Base-by-base conservation (phyloP, 1,139 yeast genomes). In the Candida anutae region DNA sequence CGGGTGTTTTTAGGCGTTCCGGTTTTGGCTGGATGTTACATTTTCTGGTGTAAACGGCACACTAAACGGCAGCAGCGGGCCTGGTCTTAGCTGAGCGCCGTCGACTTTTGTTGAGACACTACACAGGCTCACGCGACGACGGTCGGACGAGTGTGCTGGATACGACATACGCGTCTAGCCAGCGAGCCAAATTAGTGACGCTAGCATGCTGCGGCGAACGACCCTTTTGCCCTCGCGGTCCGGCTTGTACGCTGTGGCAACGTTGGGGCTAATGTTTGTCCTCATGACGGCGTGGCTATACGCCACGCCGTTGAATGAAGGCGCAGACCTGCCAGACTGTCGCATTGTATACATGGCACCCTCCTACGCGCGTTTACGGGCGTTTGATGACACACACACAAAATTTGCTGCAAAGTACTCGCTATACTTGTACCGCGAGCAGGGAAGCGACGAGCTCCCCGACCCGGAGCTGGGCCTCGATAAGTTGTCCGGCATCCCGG, bases 381-480 rank as follows among this genome's bases (percentile, higher is more conserved):
- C 79, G 3, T 82, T 88, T 48, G 93, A 84, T 49, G 64, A 69
- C 17, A 41, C 74, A 4, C 82, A 80, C 47, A 79, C 94, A 3
- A 65, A 72, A 28, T 72, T 77, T 47, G 93, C 95, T 2, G 61
- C 77, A 26, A 85, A 85, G 45, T 88, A 87, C 51, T 77, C 88
- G 13, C 55, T 88, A 5, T 84, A 80, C 43, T 61, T 87, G 6
- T 93, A 90, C 52, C 58, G 90, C 34, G 93, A 81, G 44, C 85
- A 78, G 39, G 77, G 75, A 1, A 63, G 73, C 34, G 98, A 90
- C 49, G 58, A 60, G 2, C 58, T 62, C 28, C 75, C 83, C 22
- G 48, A 53, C 15, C 55, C 58, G 10, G 56, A 58, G 21, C 50
- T 51, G 6, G 55, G 54, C 8, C 46, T 59, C 11, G 54, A 53